Conservation (phyloP, 805 yeast genomes). For the Saccharomyces jurei region DNA sequence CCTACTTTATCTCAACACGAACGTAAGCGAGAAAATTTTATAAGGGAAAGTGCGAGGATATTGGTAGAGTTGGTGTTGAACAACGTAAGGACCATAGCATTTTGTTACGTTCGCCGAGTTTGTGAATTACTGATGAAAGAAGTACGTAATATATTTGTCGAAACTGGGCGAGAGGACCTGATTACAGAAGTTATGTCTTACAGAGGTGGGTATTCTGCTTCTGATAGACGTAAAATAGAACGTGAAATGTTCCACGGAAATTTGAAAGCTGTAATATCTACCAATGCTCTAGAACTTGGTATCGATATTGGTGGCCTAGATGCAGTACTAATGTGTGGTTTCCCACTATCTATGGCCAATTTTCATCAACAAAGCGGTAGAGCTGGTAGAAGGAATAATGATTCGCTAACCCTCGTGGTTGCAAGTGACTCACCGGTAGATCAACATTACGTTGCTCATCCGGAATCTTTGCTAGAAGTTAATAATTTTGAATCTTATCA, state of each 20-base stretch:
- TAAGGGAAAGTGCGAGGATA: constrained; percentile 68
- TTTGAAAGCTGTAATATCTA: constrained; percentile 79
- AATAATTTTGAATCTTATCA: constrained; percentile 49
- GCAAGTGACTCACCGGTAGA: constrained; percentile 81
- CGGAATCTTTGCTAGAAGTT: constrained; percentile 23
- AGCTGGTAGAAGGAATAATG: constrained; percentile 84
- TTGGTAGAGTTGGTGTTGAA: constrained; percentile 55
- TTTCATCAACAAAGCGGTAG: constrained; percentile 95
- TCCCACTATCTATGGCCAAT: constrained; percentile 79
- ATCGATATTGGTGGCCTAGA: constrained; percentile 91
- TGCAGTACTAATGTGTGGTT: constrained; percentile 87
- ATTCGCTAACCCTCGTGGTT: constrained; percentile 77
- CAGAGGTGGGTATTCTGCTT: constrained; percentile 87
- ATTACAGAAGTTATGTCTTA: constrained; percentile 77
- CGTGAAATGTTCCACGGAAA: constrained; percentile 83
- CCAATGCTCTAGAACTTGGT: constrained; percentile 92
- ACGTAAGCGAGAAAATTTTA: constrained; percentile 59
- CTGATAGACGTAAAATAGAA: constrained; percentile 82
- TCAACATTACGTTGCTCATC: constrained; percentile 66
- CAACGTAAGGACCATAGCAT: constrained; percentile 75
- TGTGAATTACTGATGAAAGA: constrained; percentile 87
- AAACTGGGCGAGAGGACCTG: constrained; percentile 38
- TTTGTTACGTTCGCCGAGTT: constrained; percentile 76
- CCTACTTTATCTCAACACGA: constrained; percentile 52
- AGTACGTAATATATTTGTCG: constrained; percentile 48